These are phyloP conservation scores for Phytophthora foliorum DNA, from an alignment of 352 stramenopile species.

Conservation along the genomic window DNA sequence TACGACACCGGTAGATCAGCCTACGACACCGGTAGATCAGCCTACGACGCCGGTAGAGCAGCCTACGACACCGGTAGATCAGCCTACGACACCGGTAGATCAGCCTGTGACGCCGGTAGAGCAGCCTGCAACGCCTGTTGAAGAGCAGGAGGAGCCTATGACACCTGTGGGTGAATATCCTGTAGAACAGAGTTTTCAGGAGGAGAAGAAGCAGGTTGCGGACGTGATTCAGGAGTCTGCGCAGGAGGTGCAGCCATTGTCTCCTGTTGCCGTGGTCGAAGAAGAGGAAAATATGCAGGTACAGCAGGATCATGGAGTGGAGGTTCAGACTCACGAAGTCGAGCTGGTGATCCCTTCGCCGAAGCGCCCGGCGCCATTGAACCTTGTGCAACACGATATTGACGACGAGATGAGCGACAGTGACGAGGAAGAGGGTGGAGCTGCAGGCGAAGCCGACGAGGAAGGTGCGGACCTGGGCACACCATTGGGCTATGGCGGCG, in stretches of 20 bases:
- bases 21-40: not conserved
- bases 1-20: conserved; percentile 8
- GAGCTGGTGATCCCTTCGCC: conserved; percentile 39
- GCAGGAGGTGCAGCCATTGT: conserved; percentile 1
- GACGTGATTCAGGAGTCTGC: conserved; percentile 5
- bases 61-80: not conserved
- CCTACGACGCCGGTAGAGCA: conserved; percentile 11
- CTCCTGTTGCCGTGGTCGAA: not conserved
- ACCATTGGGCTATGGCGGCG: conserved; percentile 57
- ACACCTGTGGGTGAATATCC: conserved; percentile 12
- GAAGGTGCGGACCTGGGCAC: conserved; percentile 66
- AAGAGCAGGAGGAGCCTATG: conserved; percentile 10
- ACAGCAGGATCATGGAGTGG: conserved; percentile 17
- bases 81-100: conserved; percentile 6
- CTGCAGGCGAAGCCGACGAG: conserved; percentile 33
- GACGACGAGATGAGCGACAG: conserved; percentile 46
- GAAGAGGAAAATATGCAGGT: conserved; percentile 6
- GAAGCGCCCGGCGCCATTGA: conserved; percentile 33
- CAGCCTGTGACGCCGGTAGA: not conserved
- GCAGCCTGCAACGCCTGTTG: conserved; percentile 22
- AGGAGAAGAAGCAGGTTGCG: conserved; percentile 16
- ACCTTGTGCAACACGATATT: conserved; percentile 45
- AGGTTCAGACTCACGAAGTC: conserved; percentile 13
- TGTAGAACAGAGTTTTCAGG: conserved; percentile 23
- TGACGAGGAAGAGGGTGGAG: conserved; percentile 33